These are phyloP conservation scores for Diaporthe sp. DNA, from an alignment of 2,329 filamentous ascomycete species.

Conservation along the genomic window DNA sequence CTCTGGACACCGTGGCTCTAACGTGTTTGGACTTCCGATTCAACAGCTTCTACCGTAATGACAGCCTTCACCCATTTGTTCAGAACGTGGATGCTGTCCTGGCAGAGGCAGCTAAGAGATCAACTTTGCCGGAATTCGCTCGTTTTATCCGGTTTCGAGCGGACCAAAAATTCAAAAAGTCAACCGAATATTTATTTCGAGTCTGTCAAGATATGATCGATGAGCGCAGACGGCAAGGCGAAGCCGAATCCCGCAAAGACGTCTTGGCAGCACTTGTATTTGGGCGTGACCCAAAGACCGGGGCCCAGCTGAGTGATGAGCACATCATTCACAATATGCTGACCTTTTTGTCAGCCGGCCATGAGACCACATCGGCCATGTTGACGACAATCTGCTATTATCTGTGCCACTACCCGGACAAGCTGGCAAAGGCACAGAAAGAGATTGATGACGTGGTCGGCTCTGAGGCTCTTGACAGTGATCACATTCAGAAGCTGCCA, in stretches of 20 bases:
- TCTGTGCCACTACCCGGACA: constrained; percentile 57
- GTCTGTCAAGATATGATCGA: constrained; percentile 18
- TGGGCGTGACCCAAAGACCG: constrained; percentile 13
- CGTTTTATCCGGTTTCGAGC: constrained; percentile 62
- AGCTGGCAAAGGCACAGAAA: constrained; percentile 64
- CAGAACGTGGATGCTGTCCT: constrained; percentile 45
- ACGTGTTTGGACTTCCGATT: constrained; percentile 6
- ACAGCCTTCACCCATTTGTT: constrained; percentile 18
- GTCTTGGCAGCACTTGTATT: constrained; percentile 14
- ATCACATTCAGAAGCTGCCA: constrained; percentile 64
- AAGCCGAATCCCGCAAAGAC: neutral
- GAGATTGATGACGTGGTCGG: constrained; percentile 68
- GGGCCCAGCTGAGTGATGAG: constrained; percentile 57
- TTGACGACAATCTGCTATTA: constrained; percentile 56
- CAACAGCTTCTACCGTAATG: constrained; percentile 25
- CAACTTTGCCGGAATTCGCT: constrained; percentile 61
- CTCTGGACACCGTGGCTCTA: neutral
- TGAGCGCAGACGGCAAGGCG: neutral
- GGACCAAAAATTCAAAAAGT: neutral
- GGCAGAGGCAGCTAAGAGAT: constrained; percentile 63
- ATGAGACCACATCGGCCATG: constrained; percentile 69
- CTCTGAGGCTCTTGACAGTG: constrained; percentile 56
- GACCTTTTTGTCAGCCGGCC: constrained; percentile 49
- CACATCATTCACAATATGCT: constrained; percentile 22
- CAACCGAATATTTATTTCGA: neutral